Percentiles rank a stretch among this genome's conserved stretches.
phyloP scores from a whole-genome alignment of 139 green algal genomes.

The Tetradesmus lagerheimii region DNA sequence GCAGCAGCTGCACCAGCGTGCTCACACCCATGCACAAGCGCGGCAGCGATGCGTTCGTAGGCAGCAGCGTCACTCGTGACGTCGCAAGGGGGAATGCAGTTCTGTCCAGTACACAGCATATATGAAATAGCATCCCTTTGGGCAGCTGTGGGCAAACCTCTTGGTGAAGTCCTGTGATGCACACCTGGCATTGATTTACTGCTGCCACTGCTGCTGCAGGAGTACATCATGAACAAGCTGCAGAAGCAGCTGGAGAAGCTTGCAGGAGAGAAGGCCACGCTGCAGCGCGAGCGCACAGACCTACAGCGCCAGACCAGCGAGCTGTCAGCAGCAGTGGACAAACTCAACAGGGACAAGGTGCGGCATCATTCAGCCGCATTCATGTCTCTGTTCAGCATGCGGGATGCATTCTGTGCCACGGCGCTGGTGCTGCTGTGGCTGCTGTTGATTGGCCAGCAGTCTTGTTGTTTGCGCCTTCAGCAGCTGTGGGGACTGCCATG shows the following conservation, averaged over 20 bases:
- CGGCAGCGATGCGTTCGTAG: not conserved
- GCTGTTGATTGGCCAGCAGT: not conserved
- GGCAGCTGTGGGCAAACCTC: too few species aligned
- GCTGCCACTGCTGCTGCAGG: conserved; percentile 30
- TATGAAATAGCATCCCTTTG: too few species aligned
- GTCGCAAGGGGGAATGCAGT: not conserved
- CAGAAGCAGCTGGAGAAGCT: conserved; percentile 81
- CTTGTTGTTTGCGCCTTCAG: not conserved
- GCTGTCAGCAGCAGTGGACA: conserved; percentile 66
- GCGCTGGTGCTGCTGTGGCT: not conserved
- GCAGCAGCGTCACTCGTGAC: not conserved
- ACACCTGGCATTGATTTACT: too few species aligned
- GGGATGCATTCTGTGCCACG: not conserved
- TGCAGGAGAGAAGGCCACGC: conserved; percentile 69
- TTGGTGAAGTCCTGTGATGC: too few species aligned
- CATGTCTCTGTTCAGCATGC: not conserved
- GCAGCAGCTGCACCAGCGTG: not conserved
- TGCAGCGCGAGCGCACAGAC: conserved; percentile 76
- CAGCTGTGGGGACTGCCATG: not conserved
- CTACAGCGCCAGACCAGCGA: conserved; percentile 76
- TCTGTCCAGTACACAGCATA: not conserved
- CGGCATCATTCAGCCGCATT: not conserved
- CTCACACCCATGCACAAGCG: not conserved
- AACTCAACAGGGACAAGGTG: conserved; percentile 71
- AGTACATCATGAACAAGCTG: conserved; percentile 88